These are phyloP conservation scores for Nitzschia sp. DNA, from an alignment of 108 stramenopile genomes.

Conservation along the genomic window DNA sequence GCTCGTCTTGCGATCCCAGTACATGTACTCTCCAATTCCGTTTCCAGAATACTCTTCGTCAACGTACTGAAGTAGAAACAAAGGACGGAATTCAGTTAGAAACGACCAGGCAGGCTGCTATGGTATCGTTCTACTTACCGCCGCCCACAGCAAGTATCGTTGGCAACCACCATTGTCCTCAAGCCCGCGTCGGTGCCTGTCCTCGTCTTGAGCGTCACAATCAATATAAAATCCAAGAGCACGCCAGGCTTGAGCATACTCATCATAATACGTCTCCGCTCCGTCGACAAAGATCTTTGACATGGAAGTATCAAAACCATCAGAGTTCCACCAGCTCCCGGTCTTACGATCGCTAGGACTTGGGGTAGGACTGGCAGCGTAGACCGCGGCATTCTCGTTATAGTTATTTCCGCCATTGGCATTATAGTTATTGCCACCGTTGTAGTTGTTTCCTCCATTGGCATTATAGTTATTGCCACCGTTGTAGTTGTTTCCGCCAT, in stretches of 20 bases:
- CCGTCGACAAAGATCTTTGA: constrained; percentile 5
- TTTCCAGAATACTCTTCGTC: constrained; percentile 50
- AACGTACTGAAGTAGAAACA: constrained; percentile 36
- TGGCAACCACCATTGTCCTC: constrained; percentile 36
- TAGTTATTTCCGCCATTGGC: too few species aligned
- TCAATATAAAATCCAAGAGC: constrained; percentile 56
- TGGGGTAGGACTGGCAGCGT: too few species aligned
- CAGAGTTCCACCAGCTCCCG: too few species aligned
- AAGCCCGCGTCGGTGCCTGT: not conserved
- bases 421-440: too few species aligned
- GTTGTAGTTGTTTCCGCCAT: too few species aligned
- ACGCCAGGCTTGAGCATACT: constrained; percentile 56
- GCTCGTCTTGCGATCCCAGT: constrained; percentile 31
- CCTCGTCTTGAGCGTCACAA: constrained; percentile 13
- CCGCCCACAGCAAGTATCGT: constrained; percentile 57
- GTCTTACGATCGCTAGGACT: too few species aligned
- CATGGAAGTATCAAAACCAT: too few species aligned
- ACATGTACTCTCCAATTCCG: constrained; percentile 56
- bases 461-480: too few species aligned
- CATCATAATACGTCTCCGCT: constrained; percentile 38
- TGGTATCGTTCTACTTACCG: constrained; percentile 30
- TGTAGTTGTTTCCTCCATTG: too few species aligned
- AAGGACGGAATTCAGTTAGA: too few species aligned
- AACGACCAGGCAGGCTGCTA: too few species aligned
- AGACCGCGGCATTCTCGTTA: too few species aligned